Evolutionary conservation across 164 flowering plant genomes (phyloP).

Genomic region (Vitis amurensis): DNA sequence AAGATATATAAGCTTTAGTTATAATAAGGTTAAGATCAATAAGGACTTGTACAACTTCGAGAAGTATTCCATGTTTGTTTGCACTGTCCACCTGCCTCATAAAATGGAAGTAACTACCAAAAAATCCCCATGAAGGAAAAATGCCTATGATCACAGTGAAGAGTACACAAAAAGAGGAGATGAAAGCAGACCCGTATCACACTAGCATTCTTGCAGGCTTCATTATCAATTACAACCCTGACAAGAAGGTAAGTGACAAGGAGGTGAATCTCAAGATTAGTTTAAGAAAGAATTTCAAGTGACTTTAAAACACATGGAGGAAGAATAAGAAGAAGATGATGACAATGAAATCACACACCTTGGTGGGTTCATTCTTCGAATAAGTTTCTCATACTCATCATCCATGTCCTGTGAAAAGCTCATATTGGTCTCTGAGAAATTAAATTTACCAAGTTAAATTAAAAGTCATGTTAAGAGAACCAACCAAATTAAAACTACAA

Average conservation of each 20-base stretch:
- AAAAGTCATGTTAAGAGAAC: not conserved
- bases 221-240: constrained; percentile 96
- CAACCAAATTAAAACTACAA: constrained; percentile 1
- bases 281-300: not conserved
- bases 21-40: constrained; percentile 84
- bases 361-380: constrained; percentile 90
- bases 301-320: not conserved
- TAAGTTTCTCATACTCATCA: constrained; percentile 87
- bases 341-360: constrained; percentile 39
- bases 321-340: not conserved
- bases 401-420: constrained; percentile 68
- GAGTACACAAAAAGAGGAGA: constrained; percentile 2
- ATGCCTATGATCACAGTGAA: not conserved
- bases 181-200: constrained; percentile 60
- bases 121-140: not conserved
- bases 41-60: constrained; percentile 88
- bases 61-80: constrained; percentile 76
- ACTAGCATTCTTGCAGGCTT: constrained; percentile 77
- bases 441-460: not conserved
- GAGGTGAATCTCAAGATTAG: constrained; percentile 5
- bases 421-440: constrained; percentile 39
- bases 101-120: constrained; percentile 7
- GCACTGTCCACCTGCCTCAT: constrained; percentile 84
- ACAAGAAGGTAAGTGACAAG: constrained; percentile 3
- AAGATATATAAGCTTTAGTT: constrained; percentile 84